These are phyloP conservation scores for Xylaria multiplex DNA, from an alignment of 2,329 filamentous ascomycete genomes.

Conservation along the genomic window DNA sequence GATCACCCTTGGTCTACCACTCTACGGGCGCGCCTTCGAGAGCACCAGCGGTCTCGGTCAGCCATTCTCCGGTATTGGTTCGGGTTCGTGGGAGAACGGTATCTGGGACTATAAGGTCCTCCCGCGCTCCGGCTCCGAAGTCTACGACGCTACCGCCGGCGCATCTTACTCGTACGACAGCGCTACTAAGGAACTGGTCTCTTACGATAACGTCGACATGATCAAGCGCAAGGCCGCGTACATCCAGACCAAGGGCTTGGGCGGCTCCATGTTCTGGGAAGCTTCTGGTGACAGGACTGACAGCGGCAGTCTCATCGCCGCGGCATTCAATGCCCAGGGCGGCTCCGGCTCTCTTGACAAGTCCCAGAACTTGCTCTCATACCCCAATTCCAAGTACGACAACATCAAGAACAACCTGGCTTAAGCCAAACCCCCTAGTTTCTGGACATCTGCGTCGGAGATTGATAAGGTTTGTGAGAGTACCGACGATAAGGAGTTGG, in stretches of 20 bases:
- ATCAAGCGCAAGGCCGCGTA: conserved; percentile 72
- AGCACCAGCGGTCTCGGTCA: conserved; percentile 72
- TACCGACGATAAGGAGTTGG: conserved; percentile 13
- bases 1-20: conserved; percentile 80
- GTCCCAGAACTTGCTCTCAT: conserved; percentile 45
- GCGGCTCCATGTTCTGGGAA: conserved; percentile 90
- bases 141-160: conserved; percentile 65
- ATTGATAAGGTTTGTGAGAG: conserved; percentile 1
- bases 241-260: conserved; percentile 70
- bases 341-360: conserved; percentile 41
- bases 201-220: conserved; percentile 74
- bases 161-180: conserved; percentile 78
- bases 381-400: conserved; percentile 45
- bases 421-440: conserved; percentile 19
- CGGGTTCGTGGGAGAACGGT: conserved; percentile 77
- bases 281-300: conserved; percentile 73
- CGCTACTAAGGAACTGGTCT: conserved; percentile 69
- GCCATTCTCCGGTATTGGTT: conserved; percentile 70
- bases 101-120: conserved; percentile 85
- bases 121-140: conserved; percentile 67
- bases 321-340: conserved; percentile 44
- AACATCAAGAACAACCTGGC: conserved; percentile 46
- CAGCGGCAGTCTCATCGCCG: conserved; percentile 67
- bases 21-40: conserved; percentile 80
- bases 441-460: conserved; percentile 35